Base-by-base conservation (phyloP, 2,329 filamentous ascomycete species). In the Colletotrichum spinosum region DNA sequence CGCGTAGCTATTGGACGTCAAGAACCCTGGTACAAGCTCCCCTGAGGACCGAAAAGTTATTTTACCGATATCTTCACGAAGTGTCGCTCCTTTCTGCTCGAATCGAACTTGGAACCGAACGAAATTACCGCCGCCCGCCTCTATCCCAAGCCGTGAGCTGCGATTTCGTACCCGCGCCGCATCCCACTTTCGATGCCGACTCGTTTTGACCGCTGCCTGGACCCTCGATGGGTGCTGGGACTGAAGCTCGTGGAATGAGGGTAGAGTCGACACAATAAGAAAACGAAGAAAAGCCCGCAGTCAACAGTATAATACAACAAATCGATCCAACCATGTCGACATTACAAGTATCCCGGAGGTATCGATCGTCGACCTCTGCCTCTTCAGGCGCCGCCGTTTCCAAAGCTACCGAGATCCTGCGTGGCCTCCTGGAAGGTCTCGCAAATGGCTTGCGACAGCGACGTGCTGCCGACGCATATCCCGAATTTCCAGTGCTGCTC, bases 341-440 rank as follows among this genome's bases (percentile, higher is more conserved):
- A 65, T 81, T 81, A 68, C 78, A 83, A 61, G 63, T 66, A 46
- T 65, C 64, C 50, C 81, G 86, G 74, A 84, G 88, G 66, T 88
- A 88, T 73, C 86, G 88, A 69, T 89, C 88, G 66, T 90, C 88
- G 64, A 91, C 88, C 46, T 86, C 87, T 65, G 81, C 86, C 66
- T 90, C 88, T 48, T 81, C 79, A 51, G 80, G 85, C 54, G 80
- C 83, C 67, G 76, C 84, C 56, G 84, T 80, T 58, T 86, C 88
- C 69, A 88, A 90, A 77, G 85, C 87, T 42, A 84, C 85, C 69
- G 86, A 88, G 71, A 83, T 89, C 55, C 78, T 90, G 42, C 84
- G 85, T 68, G 75, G 76, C 48, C 80, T 89, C 50, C 81, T 90
- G 68, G 82, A 87, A 54, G 72, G 76, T 68, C 73, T 86, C 49